phyloP scores from a whole-genome alignment of 306 rosid species.

The Sechiopsis laciniata region DNA sequence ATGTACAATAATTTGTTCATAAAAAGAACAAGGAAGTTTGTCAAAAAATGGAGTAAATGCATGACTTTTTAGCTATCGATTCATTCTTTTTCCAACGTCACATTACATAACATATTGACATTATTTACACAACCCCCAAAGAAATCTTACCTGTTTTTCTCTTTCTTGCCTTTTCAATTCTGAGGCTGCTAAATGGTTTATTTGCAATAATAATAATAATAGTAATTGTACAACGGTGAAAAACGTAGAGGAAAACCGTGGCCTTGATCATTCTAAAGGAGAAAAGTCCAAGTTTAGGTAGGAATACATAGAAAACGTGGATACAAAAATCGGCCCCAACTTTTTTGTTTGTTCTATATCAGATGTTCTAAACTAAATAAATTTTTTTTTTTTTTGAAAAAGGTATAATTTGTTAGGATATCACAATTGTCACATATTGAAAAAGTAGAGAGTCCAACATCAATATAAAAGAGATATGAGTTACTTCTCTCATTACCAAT shows the following conservation, averaged over 20 bases:
- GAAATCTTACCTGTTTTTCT: neutral
- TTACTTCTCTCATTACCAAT: too few relatives aligned
- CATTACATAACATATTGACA: neutral
- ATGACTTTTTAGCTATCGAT: neutral
- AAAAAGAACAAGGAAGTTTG: neutral
- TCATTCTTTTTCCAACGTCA: neutral
- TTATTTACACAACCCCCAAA: too few relatives aligned
- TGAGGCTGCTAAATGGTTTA: neutral
- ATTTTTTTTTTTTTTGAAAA: too few relatives aligned
- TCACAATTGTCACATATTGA: too few relatives aligned
- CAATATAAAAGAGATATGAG: too few relatives aligned
- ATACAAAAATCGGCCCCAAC: neutral
- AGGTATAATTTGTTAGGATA: too few relatives aligned
- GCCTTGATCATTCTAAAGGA: neutral
- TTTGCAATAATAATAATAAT: too few relatives aligned
- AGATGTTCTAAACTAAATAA: too few relatives aligned
- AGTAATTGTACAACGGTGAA: neutral
- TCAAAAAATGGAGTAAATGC: conserved; percentile 9
- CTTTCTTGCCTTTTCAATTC: neutral
- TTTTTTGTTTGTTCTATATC: too few relatives aligned
- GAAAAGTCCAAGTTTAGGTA: conserved; percentile 18
- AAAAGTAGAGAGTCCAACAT: too few relatives aligned
- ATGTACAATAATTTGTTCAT: neutral
- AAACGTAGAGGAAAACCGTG: neutral
- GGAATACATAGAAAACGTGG: conserved; percentile 1